A percentile compares a stretch with the other conserved stretches of the same genome.
Conservation (phyloP, 169 alveolate genomes). For the Ichthyophthirius multifiliis region DNA sequence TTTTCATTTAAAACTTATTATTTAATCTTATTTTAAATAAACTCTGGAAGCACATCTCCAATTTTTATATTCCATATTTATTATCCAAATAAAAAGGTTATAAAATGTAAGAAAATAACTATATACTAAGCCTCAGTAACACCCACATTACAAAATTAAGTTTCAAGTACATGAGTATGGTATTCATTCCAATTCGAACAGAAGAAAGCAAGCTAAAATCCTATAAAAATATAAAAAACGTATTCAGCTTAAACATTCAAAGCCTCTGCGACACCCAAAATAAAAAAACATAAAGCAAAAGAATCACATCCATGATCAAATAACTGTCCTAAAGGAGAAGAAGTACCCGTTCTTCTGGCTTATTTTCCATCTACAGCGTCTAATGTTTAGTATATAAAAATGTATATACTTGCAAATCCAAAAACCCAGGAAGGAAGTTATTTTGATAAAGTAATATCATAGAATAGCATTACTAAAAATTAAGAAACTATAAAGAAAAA, state of each 20-base stretch:
- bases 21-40: too few species aligned
- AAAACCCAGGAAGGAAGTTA: constrained; percentile 38
- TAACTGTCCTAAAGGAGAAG: constrained; percentile 58
- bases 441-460: constrained; percentile 40
- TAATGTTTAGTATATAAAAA: constrained; percentile 42
- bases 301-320: constrained; percentile 75
- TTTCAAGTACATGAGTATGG: constrained; percentile 12
- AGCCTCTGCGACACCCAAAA: constrained; percentile 18
- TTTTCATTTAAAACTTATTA: not conserved
- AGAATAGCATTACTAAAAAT: not conserved
- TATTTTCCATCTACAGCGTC: constrained; percentile 77
- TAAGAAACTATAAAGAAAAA: constrained; percentile 26
- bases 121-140: constrained; percentile 27
- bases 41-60: not conserved
- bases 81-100: constrained; percentile 16
- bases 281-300: constrained; percentile 38
- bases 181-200: constrained; percentile 22
- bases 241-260: too few species aligned
- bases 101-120: not conserved
- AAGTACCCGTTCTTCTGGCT: constrained; percentile 66
- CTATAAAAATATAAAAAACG: too few species aligned
- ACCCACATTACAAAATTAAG: constrained; percentile 25
- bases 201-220: too few species aligned
- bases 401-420: constrained; percentile 22
- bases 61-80: not conserved